Evolutionary conservation across 805 yeast species (phyloP).

Genomic region (Kodamaea kaohsiungensis): DNA sequence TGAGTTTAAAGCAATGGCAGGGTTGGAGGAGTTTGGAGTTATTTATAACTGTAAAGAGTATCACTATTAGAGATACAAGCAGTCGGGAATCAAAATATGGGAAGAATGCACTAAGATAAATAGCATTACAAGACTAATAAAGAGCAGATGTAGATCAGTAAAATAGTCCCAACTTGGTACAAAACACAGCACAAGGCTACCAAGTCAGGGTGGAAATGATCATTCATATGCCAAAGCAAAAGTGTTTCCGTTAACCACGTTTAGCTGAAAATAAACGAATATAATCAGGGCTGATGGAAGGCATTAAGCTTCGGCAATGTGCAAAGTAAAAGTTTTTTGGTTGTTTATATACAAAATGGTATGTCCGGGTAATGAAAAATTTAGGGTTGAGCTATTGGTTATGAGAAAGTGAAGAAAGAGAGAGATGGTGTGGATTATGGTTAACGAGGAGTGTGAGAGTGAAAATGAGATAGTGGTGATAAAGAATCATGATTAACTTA

Average conservation of each 20-base stretch:
- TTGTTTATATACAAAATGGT: not conserved
- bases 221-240: constrained; percentile 46
- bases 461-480: not conserved
- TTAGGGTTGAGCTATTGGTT: not conserved
- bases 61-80: not conserved
- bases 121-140: not conserved
- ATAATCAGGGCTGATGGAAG: constrained; percentile 50
- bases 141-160: constrained; percentile 27
- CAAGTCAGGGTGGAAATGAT: constrained; percentile 49
- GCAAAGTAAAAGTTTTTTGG: not conserved
- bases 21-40: not conserved
- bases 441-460: not conserved
- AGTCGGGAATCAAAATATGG: not conserved
- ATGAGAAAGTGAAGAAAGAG: not conserved
- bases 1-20: not conserved
- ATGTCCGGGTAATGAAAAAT: constrained; percentile 7
- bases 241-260: constrained; percentile 48
- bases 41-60: not conserved
- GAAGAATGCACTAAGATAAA: no score
- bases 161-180: constrained; percentile 30
- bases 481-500: not conserved
- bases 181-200: constrained; percentile 9
- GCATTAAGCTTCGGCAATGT: constrained; percentile 43
- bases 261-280: constrained; percentile 51
- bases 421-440: not conserved